phyloP scores from a whole-genome alignment of 2,329 filamentous ascomycete genomes.

The Xylariaceae sp. region DNA sequence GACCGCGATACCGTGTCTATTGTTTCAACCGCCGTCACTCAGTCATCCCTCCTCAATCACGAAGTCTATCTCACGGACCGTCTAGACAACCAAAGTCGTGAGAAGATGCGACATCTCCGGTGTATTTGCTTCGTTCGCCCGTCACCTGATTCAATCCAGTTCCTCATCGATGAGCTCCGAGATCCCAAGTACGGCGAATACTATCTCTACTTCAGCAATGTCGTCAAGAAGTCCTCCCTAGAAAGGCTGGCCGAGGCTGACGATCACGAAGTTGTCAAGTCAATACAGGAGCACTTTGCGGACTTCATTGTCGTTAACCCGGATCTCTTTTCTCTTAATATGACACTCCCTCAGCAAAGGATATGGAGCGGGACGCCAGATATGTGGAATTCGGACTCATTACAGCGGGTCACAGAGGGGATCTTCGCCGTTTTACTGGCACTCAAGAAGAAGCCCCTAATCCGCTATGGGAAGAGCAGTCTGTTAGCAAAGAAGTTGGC shows the following conservation, averaged over 20 bases:
- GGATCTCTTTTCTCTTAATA: constrained; percentile 78
- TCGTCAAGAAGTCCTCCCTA: constrained; percentile 91
- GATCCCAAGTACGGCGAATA: constrained; percentile 98
- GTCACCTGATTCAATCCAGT: constrained; percentile 86
- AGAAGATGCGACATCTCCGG: constrained; percentile 96
- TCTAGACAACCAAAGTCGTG: constrained; percentile 79
- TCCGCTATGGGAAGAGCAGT: constrained; percentile 90
- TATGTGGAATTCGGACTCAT: constrained; percentile 82
- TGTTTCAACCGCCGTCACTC: constrained; percentile 90
- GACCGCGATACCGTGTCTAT: constrained; percentile 93
- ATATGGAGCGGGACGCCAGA: constrained; percentile 82
- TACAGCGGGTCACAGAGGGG: constrained; percentile 84
- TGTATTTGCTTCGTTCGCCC: constrained; percentile 92
- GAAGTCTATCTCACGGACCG: constrained; percentile 98
- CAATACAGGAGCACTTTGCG: constrained; percentile 92
- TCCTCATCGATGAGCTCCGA: constrained; percentile 88
- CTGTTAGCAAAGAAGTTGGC: constrained; percentile 87
- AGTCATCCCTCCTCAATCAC: constrained; percentile 90
- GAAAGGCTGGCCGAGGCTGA: constrained; percentile 94
- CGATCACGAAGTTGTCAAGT: constrained; percentile 92
- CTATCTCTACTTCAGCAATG: constrained; percentile 94
- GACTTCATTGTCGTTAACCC: constrained; percentile 95
- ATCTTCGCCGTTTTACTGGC: constrained; percentile 78
- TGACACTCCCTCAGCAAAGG: constrained; percentile 66
- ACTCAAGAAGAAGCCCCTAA: constrained; percentile 93